Conservation (phyloP, 306 rosid species). For the Geum urbanum region DNA sequence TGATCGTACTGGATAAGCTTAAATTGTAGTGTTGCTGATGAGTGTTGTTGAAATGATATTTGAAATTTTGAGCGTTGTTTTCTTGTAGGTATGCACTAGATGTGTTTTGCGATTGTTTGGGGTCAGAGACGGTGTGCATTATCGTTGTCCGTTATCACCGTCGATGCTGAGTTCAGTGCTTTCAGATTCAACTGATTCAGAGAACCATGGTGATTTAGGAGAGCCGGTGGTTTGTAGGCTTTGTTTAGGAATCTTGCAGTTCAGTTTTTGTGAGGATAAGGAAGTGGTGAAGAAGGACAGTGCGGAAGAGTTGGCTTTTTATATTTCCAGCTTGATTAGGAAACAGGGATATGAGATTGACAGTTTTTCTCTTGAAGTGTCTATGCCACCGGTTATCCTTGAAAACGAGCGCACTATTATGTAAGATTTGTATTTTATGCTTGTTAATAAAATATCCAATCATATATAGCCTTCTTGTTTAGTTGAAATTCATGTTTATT, state of each 20-base stretch:
- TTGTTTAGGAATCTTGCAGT: constrained; percentile 85
- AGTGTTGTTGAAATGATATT: background rate
- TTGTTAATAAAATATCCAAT: background rate
- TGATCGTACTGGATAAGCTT: background rate
- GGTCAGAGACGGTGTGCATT: constrained; percentile 33
- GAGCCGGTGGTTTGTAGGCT: constrained; percentile 43
- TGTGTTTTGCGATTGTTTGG: constrained; percentile 75
- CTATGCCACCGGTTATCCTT: constrained; percentile 49
- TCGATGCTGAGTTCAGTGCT: constrained; percentile 33
- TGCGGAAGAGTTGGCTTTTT: constrained; percentile 42
- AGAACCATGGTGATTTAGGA: constrained; percentile 16
- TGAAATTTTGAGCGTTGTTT: background rate
- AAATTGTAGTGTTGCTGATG: background rate
- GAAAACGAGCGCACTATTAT: constrained; percentile 51
- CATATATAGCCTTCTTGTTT: background rate
- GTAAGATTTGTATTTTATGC: constrained; percentile 24
- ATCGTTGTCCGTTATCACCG: constrained; percentile 23
- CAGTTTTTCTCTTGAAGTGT: constrained; percentile 69
- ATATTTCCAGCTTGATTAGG: constrained; percentile 49
- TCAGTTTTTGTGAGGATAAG: constrained; percentile 33
- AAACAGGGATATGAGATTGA: constrained; percentile 48
- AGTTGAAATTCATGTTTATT: constrained; percentile 5
- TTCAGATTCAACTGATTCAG: constrained; percentile 27
- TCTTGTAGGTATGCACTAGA: constrained; percentile 54
- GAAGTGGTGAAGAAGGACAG: constrained; percentile 27